Conservation (phyloP, 2,329 filamentous ascomycete species). For the Boeremia exigua region DNA sequence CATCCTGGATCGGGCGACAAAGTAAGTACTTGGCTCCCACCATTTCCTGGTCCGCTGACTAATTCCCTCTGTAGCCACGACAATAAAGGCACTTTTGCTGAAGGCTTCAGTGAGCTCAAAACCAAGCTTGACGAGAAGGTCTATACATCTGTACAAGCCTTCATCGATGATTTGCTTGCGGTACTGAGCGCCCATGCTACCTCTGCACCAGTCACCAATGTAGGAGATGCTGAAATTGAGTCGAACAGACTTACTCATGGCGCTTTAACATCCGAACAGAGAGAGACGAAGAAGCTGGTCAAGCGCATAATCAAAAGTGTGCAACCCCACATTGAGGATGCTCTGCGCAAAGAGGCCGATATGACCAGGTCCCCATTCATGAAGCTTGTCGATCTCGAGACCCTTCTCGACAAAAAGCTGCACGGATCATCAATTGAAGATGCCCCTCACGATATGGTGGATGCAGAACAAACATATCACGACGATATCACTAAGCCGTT, state of each 20-base stretch:
- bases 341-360: constrained; percentile 81
- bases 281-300: constrained; percentile 81
- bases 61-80: constrained; percentile 45
- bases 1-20: constrained; percentile 78
- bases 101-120: constrained; percentile 61
- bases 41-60: constrained; percentile 7
- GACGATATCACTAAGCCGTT: constrained; percentile 19
- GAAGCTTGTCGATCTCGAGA: constrained; percentile 75
- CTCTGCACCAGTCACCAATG: constrained; percentile 52
- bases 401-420: constrained; percentile 72
- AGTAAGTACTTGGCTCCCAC: constrained; percentile 66
- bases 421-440: constrained; percentile 49
- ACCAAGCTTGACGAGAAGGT: constrained; percentile 61
- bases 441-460: constrained; percentile 30
- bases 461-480: constrained; percentile 20
- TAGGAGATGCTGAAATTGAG: constrained; percentile 51
- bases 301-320: constrained; percentile 87
- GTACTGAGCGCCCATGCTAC: constrained; percentile 63
- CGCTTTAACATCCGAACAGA: constrained; percentile 66
- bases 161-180: constrained; percentile 63
- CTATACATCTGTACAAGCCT: constrained; percentile 67
- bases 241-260: constrained; percentile 50
- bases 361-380: constrained; percentile 74
- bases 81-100: constrained; percentile 60
- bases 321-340: constrained; percentile 77